Conservation (phyloP, 192 early-diverging fungal species). For the Backusella mclennaniae region DNA sequence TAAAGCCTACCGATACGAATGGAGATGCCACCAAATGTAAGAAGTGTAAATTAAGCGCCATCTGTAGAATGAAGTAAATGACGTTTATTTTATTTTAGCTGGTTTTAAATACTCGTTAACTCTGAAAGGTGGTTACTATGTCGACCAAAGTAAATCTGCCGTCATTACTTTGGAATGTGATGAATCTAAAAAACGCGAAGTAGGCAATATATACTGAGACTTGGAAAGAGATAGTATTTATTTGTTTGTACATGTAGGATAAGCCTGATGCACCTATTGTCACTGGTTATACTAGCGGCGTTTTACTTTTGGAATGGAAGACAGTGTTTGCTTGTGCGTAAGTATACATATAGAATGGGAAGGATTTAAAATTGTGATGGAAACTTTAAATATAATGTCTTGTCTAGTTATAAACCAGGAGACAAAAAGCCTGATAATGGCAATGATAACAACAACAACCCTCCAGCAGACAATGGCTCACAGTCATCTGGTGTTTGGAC, state of each 20-base stretch:
- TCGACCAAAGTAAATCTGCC: constrained; percentile 23
- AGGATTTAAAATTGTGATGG: neutral
- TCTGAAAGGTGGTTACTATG: constrained; percentile 24
- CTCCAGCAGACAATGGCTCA: neutral
- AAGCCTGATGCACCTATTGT: constrained; percentile 8
- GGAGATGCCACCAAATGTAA: constrained; percentile 30
- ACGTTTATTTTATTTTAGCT: neutral
- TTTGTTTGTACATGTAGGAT: neutral
- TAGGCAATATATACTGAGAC: neutral
- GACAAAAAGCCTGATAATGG: constrained; percentile 10
- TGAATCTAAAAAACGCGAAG: constrained; percentile 17
- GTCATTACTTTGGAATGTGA: constrained; percentile 35
- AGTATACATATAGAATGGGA: neutral
- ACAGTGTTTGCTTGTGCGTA: constrained; percentile 26
- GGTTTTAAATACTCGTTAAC: constrained; percentile 24
- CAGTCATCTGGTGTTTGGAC: constrained; percentile 5
- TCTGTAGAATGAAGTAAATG: neutral
- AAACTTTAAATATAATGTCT: neutral
- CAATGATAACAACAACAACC: neutral
- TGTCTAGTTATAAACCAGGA: neutral
- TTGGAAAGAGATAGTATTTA: neutral
- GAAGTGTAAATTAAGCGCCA: neutral
- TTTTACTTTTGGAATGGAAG: constrained; percentile 20
- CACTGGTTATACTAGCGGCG: neutral
- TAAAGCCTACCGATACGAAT: constrained; percentile 12